These are phyloP conservation scores for Pyronema domesticum DNA, from an alignment of 495 filamentous ascomycete species.

Conservation along the genomic window DNA sequence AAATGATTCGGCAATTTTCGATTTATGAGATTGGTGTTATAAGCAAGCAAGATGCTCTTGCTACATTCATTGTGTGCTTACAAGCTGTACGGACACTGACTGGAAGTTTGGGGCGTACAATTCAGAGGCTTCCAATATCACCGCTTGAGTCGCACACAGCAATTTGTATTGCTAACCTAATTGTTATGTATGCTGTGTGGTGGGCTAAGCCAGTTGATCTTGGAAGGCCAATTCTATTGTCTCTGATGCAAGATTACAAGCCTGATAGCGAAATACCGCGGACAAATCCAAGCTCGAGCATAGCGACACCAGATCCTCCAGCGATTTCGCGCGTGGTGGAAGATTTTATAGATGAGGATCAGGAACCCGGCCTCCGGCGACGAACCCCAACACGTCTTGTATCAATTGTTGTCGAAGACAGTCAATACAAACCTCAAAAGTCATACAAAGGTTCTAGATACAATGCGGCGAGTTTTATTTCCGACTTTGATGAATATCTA, in stretches of 20 bases:
- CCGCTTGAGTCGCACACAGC: neutral
- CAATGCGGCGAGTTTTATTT: too few species aligned
- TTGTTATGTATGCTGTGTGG: conserved; percentile 1
- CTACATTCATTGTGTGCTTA: neutral
- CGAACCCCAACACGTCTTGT: too few species aligned
- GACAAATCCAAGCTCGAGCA: too few species aligned
- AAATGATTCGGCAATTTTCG: neutral
- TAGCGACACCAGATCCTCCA: too few species aligned
- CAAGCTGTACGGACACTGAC: conserved; percentile 5
- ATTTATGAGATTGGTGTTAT: neutral
- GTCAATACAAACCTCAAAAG: too few species aligned
- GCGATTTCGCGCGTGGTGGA: too few species aligned
- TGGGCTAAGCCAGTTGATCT: conserved; percentile 1
- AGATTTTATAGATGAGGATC: too few species aligned
- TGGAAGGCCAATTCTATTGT: neutral
- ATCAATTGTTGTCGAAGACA: too few species aligned
- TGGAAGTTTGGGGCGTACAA: neutral
- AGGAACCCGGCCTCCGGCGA: too few species aligned
- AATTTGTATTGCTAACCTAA: neutral
- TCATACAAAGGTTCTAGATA: too few species aligned
- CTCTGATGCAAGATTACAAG: neutral
- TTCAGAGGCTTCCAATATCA: neutral
- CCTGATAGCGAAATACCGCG: too few species aligned
- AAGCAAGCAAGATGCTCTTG: neutral
- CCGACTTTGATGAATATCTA: too few species aligned